phyloP scores from a whole-genome alignment of 2,329 filamentous ascomycete species.

The Camillea tinctor region DNA sequence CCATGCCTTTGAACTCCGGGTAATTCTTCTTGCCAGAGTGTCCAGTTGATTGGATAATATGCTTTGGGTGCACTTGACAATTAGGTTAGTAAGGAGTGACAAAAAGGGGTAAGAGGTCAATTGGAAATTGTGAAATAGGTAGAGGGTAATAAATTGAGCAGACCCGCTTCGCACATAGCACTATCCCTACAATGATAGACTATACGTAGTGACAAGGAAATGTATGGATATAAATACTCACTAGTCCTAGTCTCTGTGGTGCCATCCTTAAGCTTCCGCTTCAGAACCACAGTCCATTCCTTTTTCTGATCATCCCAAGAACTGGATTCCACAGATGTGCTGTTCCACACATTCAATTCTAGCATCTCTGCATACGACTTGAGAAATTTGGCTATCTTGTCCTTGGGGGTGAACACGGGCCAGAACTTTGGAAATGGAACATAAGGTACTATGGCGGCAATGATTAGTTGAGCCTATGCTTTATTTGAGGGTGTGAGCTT shows the following conservation, averaged over 20 bases:
- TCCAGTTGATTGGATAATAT: constrained; percentile 67
- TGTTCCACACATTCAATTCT: constrained; percentile 64
- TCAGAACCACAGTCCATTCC: constrained; percentile 50
- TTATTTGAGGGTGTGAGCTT: neutral
- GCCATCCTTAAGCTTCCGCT: constrained; percentile 25
- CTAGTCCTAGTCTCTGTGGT: constrained; percentile 46
- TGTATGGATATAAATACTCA: neutral
- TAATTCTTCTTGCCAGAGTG: constrained; percentile 65
- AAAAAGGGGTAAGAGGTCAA: no score
- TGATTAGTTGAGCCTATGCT: constrained; percentile 11
- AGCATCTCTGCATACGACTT: constrained; percentile 59
- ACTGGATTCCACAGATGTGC: constrained; percentile 44
- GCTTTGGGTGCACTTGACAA: constrained; percentile 51
- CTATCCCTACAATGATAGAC: neutral
- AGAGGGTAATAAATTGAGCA: neutral
- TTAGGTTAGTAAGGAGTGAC: no score
- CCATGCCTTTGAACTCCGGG: constrained; percentile 55
- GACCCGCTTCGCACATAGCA: neutral
- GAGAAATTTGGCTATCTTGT: constrained; percentile 65
- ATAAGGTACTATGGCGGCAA: constrained; percentile 48
- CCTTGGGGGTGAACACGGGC: constrained; percentile 67
- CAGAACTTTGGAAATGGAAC: constrained; percentile 59
- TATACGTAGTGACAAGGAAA: neutral
- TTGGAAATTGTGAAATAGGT: no score
- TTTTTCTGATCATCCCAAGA: constrained; percentile 48